Conservation (phyloP, 2,329 filamentous ascomycete species). For the Pseudogymnoascus sp. region DNA sequence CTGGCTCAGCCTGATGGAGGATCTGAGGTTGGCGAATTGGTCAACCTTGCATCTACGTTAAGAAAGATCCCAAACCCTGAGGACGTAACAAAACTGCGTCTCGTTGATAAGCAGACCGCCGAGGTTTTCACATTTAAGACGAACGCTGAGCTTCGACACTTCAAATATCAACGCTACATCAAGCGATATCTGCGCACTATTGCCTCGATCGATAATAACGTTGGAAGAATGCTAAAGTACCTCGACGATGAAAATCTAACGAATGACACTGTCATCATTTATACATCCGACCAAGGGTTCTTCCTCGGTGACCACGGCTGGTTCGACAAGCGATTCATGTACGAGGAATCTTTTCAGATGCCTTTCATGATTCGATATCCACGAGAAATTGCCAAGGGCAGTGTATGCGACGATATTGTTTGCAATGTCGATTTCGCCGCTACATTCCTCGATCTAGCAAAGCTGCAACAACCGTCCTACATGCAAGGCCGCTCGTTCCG, state of each 20-base stretch:
- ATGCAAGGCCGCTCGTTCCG: conserved; percentile 44
- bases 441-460: conserved; percentile 39
- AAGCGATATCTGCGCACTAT: conserved; percentile 45
- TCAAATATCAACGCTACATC: conserved; percentile 50
- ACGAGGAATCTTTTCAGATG: conserved; percentile 50
- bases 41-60: conserved; percentile 19
- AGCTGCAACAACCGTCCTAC: conserved; percentile 34
- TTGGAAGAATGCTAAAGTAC: conserved; percentile 39
- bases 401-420: conserved; percentile 39
- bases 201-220: conserved; percentile 43
- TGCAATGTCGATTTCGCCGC: conserved; percentile 47
- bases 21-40: conserved; percentile 29
- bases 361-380: conserved; percentile 43
- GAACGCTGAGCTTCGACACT: conserved; percentile 36
- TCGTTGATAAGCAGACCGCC: conserved; percentile 40
- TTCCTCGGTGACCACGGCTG: conserved; percentile 49
- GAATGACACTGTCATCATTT: conserved; percentile 43
- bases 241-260: conserved; percentile 35
- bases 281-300: conserved; percentile 47
- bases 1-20: conserved; percentile 43
- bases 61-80: conserved; percentile 33
- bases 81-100: conserved; percentile 25
- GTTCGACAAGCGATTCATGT: conserved; percentile 52
- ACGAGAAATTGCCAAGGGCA: conserved; percentile 30
- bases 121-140: conserved; percentile 37